These are phyloP conservation scores for Coleophoma crateriformis DNA, from an alignment of 2,329 filamentous ascomycete species.

Conservation along the genomic window DNA sequence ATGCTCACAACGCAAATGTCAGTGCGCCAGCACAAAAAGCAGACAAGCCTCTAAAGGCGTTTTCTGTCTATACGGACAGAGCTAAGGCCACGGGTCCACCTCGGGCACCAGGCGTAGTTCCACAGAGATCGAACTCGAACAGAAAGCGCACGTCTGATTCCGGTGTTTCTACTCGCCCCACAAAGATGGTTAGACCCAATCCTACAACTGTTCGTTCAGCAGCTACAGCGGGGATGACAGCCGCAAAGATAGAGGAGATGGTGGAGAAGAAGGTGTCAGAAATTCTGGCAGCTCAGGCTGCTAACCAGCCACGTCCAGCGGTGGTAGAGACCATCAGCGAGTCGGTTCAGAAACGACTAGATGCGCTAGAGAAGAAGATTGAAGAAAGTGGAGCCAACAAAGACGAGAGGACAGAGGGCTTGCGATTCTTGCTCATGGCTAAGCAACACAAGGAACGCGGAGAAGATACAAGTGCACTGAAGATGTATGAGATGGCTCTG, in stretches of 20 bases:
- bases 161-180: slow-evolving; percentile 31
- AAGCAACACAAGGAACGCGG: slow-evolving; percentile 84
- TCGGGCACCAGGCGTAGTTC: slow-evolving; percentile 14
- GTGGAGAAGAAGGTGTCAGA: slow-evolving; percentile 90
- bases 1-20: slow-evolving; percentile 68
- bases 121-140: slow-evolving; percentile 26
- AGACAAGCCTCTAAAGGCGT: slow-evolving; percentile 77
- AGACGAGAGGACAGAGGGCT: slow-evolving; percentile 71
- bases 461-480: slow-evolving; percentile 71
- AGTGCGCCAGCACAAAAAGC: slow-evolving; percentile 49
- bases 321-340: slow-evolving; percentile 55
- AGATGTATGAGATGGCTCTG: slow-evolving; percentile 80
- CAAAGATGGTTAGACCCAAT: slow-evolving; percentile 39
- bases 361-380: slow-evolving; percentile 81
- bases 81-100: slow-evolving; percentile 37
- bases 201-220: slow-evolving; percentile 19
- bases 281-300: slow-evolving; percentile 71
- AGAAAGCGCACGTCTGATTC: slow-evolving; percentile 27
- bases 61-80: slow-evolving; percentile 81
- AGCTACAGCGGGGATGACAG: slow-evolving; percentile 48
- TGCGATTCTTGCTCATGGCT: slow-evolving; percentile 84
- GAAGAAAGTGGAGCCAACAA: slow-evolving; percentile 63
- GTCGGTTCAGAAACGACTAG: slow-evolving; percentile 73
- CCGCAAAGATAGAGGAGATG: slow-evolving; percentile 80
- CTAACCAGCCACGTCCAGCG: slow-evolving; percentile 45